Conservation (phyloP, 352 stramenopile genomes). For the Phytophthora pinifolia region DNA sequence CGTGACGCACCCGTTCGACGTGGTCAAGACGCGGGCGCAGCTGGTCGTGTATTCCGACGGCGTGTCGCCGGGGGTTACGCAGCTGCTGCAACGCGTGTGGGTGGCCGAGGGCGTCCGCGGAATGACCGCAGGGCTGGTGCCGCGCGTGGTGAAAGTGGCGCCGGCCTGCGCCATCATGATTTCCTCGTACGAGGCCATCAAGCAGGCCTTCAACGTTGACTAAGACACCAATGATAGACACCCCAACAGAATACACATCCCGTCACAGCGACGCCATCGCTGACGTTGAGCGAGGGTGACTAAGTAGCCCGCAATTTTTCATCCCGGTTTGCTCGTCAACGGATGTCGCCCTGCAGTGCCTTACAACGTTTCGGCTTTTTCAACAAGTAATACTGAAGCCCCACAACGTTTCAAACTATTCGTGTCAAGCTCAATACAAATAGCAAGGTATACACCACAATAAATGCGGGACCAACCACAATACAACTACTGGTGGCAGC, state of each 20-base stretch:
- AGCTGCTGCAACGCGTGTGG: constrained; percentile 58
- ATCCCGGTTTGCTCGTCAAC: constrained; percentile 26
- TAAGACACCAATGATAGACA: constrained; percentile 21
- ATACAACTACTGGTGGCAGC: too few species aligned
- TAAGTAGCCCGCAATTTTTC: constrained; percentile 31
- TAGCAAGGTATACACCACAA: too few species aligned
- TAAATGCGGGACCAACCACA: too few species aligned
- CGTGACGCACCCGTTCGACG: constrained; percentile 94
- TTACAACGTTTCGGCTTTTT: too few species aligned
- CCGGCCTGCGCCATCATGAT: constrained; percentile 84
- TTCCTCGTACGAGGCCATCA: constrained; percentile 67
- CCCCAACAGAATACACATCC: too few species aligned
- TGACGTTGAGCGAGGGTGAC: background rate
- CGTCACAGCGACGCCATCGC: too few species aligned
- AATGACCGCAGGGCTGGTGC: constrained; percentile 48
- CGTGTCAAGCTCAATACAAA: too few species aligned
- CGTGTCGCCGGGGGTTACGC: constrained; percentile 22
- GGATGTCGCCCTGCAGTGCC: constrained; percentile 8
- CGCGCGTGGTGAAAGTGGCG: constrained; percentile 69
- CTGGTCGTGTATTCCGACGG: constrained; percentile 51
- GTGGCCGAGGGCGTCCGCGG: constrained; percentile 40
- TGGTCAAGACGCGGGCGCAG: constrained; percentile 93
- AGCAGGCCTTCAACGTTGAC: constrained; percentile 52
- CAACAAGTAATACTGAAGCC: too few species aligned
- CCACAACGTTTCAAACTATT: too few species aligned